Evolutionary conservation across 805 yeast species (phyloP).

Genomic region (Myxozyma sirexii): DNA sequence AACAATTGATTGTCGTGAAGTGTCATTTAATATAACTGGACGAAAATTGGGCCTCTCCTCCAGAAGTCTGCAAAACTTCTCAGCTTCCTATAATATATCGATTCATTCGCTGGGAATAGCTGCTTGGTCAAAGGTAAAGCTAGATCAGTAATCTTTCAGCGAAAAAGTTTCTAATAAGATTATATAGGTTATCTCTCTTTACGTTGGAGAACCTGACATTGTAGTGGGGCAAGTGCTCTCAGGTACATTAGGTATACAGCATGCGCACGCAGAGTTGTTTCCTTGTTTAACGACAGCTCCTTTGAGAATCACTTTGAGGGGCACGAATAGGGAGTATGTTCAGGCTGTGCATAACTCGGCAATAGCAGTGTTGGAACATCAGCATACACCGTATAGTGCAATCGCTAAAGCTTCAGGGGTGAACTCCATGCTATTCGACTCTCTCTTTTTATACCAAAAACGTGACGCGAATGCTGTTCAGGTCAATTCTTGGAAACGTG

Average conservation of each 20-base stretch:
- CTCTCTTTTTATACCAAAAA: slow-evolving; percentile 32
- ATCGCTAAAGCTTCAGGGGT: slow-evolving; percentile 12
- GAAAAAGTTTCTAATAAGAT: background rate
- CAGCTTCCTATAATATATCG: slow-evolving; percentile 1
- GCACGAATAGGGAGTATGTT: slow-evolving; percentile 22
- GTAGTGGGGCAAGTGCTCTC: slow-evolving; percentile 33
- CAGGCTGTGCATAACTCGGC: slow-evolving; percentile 4
- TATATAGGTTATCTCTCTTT: slow-evolving; percentile 16
- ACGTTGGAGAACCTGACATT: slow-evolving; percentile 30
- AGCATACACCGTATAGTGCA: slow-evolving; percentile 27
- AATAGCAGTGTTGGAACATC: slow-evolving; percentile 12
- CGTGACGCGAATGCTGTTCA: background rate
- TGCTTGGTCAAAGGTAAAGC: slow-evolving; percentile 30
- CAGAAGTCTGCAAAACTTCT: background rate
- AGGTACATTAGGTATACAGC: slow-evolving; percentile 26
- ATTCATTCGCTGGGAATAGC: slow-evolving; percentile 30
- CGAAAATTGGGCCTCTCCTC: background rate
- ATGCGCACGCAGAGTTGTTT: slow-evolving; percentile 11
- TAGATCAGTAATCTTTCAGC: background rate
- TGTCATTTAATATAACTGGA: background rate
- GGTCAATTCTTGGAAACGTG: slow-evolving; percentile 5
- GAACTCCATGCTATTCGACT: slow-evolving; percentile 23
- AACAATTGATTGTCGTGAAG: background rate
- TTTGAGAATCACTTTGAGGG: slow-evolving; percentile 19
- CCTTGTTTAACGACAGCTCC: slow-evolving; percentile 36